These are phyloP conservation scores for Coniella lustricola DNA, from an alignment of 2,329 filamentous ascomycete genomes.

Conservation along the genomic window DNA sequence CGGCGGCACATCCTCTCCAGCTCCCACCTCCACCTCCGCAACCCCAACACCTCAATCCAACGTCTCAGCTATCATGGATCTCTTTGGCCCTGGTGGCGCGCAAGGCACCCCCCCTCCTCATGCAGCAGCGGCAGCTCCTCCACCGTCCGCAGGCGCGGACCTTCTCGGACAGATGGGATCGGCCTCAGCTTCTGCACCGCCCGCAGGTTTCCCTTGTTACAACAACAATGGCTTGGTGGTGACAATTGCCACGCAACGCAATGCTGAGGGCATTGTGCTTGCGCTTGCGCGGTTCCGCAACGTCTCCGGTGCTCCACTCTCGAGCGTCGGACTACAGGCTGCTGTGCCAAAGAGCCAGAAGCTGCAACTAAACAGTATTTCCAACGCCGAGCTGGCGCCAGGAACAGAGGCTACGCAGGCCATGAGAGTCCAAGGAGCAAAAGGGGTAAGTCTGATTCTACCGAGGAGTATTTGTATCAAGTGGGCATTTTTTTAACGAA, in stretches of 20 bases:
- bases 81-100: conserved; percentile 55
- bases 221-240: conserved; percentile 78
- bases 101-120: conserved; percentile 26
- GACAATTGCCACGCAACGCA: conserved; percentile 77
- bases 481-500: background rate
- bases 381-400: conserved; percentile 65
- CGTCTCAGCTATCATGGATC: conserved; percentile 77
- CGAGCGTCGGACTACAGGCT: conserved; percentile 78
- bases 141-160: conserved; percentile 39
- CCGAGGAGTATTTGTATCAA: background rate
- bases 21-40: conserved; percentile 33
- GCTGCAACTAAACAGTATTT: conserved; percentile 85
- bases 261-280: conserved; percentile 70
- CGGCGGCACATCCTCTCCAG: conserved; percentile 56
- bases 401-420: conserved; percentile 81
- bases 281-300: conserved; percentile 82
- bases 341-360: conserved; percentile 96
- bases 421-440: conserved; percentile 80
- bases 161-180: conserved; percentile 35
- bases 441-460: conserved; percentile 70
- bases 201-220: conserved; percentile 63
- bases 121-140: conserved; percentile 40
- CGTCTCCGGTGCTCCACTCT: conserved; percentile 55
- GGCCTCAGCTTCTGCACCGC: conserved; percentile 41
- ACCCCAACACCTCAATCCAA: conserved; percentile 50